Evolutionary conservation across 306 rosid species (phyloP).

Genomic region (Hippophae gyantsensis): DNA sequence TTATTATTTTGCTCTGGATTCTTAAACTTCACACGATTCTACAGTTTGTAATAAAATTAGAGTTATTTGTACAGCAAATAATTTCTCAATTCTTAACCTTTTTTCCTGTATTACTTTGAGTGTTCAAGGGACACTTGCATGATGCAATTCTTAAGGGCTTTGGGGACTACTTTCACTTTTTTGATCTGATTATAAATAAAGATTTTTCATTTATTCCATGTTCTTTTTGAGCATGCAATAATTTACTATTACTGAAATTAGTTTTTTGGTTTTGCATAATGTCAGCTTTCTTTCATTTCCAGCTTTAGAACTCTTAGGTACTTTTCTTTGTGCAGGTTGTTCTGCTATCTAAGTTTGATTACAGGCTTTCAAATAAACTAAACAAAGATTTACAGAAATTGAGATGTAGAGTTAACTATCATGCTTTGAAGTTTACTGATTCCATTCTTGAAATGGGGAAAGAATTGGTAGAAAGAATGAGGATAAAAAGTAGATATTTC

Average conservation of each 20-base stretch:
- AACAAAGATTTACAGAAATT: conserved; percentile 58
- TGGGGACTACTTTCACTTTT: not conserved
- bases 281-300: not conserved
- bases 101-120: not conserved
- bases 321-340: conserved; percentile 47
- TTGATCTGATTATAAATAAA: too few species aligned
- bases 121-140: not conserved
- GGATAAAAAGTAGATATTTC: conserved; percentile 56
- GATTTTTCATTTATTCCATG: not conserved
- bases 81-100: not conserved
- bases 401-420: conserved; percentile 85
- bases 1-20: too few species aligned
- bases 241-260: not conserved
- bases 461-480: conserved; percentile 57
- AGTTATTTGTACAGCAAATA: too few species aligned
- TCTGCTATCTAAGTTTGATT: conserved; percentile 80
- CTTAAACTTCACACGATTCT: too few species aligned
- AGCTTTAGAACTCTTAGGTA: conserved; percentile 11
- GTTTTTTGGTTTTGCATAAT: conserved; percentile 1
- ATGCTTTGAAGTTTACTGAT: conserved; percentile 63
- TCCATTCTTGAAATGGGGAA: conserved; percentile 58
- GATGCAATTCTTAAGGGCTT: not conserved
- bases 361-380: conserved; percentile 75
- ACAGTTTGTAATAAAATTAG: too few species aligned
- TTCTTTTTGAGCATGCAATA: not conserved